Evolutionary conservation across 2,329 filamentous ascomycete genomes (phyloP).

Genomic region (Pseudogymnoascus sp.): DNA sequence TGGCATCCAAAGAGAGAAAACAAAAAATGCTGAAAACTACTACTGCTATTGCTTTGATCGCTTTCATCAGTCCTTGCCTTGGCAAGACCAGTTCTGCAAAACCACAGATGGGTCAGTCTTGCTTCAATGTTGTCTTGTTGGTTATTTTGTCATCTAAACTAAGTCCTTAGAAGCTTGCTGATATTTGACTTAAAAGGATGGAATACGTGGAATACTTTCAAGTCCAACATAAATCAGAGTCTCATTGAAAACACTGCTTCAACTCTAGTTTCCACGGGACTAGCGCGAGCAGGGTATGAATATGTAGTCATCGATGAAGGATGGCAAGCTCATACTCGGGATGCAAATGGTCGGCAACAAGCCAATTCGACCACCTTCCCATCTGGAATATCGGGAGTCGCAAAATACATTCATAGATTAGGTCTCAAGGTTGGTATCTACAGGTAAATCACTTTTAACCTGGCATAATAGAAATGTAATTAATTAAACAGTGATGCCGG

Average conservation of each 20-base stretch:
- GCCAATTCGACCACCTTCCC: constrained; percentile 1
- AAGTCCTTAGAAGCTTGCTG: constrained; percentile 8
- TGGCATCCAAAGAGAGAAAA: background rate
- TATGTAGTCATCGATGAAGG: constrained; percentile 20
- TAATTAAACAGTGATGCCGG: constrained; percentile 9
- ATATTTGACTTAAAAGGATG: constrained; percentile 21
- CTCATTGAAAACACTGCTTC: constrained; percentile 16
- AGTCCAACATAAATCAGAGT: constrained; percentile 12
- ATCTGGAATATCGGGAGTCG: background rate
- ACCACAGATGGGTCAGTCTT: constrained; percentile 14
- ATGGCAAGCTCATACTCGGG: constrained; percentile 18
- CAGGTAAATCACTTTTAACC: constrained; percentile 14
- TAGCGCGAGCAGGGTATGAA: constrained; percentile 14
- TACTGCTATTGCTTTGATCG: background rate
- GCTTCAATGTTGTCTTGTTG: constrained; percentile 6
- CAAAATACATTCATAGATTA: background rate
- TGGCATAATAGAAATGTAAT: constrained; percentile 15
- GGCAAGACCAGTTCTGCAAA: background rate
- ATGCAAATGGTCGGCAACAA: constrained; percentile 18
- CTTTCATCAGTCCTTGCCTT: background rate
- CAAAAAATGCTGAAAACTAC: background rate
- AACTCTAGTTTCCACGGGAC: constrained; percentile 12
- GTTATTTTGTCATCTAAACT: background rate
- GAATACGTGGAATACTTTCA: constrained; percentile 6
- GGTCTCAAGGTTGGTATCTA: background rate